These are phyloP conservation scores for Macrolepiota dolichaula DNA, from an alignment of 768 basidiomycete species.

Conservation along the genomic window DNA sequence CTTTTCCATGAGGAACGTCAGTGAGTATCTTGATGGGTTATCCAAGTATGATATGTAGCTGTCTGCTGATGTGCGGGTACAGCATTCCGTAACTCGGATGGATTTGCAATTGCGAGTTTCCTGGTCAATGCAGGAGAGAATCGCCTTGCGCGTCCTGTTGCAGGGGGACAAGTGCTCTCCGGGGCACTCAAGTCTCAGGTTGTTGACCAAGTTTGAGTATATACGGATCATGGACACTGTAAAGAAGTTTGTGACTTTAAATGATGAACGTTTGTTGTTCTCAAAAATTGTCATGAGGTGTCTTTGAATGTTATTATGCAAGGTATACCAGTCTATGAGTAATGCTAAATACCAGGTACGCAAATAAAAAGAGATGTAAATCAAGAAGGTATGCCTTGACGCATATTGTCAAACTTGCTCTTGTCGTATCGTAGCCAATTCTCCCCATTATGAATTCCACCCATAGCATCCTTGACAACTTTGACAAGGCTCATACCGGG, in stretches of 20 bases:
- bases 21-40: too few species aligned
- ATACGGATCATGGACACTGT: too few species aligned
- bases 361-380: neutral
- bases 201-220: neutral
- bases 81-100: constrained; percentile 41
- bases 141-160: constrained; percentile 44
- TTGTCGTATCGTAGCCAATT: constrained; percentile 84
- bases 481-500: constrained; percentile 69
- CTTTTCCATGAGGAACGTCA: neutral
- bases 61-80: too few species aligned
- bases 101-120: constrained; percentile 41
- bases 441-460: constrained; percentile 33
- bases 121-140: constrained; percentile 40
- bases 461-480: constrained; percentile 78
- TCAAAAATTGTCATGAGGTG: too few species aligned
- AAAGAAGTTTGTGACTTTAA: too few species aligned
- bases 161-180: constrained; percentile 40
- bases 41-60: too few species aligned
- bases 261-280: too few species aligned
- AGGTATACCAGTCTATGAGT: neutral
- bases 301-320: too few species aligned
- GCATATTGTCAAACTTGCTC: constrained; percentile 80
- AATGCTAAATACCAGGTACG: neutral
- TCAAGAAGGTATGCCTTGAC: constrained; percentile 53
- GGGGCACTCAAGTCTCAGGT: constrained; percentile 36